Percentiles rank a stretch among this genome's conserved stretches.
These are phyloP conservation scores for Chlamydomonas incerta DNA, from an alignment of 139 green algal genomes.

Conservation along the genomic window DNA sequence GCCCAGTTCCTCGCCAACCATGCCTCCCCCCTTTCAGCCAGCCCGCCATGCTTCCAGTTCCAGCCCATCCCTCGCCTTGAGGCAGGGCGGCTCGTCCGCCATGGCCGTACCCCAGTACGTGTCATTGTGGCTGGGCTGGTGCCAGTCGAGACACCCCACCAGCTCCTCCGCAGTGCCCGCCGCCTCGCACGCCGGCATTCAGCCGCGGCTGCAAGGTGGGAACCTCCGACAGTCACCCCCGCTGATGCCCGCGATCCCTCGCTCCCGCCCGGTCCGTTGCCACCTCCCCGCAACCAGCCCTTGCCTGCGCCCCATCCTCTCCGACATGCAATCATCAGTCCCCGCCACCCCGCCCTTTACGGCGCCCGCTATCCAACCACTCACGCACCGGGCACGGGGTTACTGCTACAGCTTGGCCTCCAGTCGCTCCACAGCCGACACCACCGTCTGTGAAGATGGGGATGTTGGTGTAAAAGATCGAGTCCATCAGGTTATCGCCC, in stretches of 20 bases:
- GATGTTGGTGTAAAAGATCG: conserved; percentile 93
- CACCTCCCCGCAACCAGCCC: no score
- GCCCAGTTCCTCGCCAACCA: no score
- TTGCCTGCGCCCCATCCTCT: neutral
- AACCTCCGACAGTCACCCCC: no score
- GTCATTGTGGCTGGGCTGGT: neutral
- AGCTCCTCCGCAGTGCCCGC: neutral
- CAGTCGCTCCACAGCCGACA: conserved; percentile 83
- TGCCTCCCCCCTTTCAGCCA: no score
- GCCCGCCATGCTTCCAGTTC: no score
- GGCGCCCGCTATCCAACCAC: no score
- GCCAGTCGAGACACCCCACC: neutral
- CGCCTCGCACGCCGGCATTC: neutral
- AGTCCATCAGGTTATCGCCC: conserved; percentile 96
- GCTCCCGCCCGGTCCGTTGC: no score
- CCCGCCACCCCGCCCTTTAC: neutral
- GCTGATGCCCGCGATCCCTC: no score
- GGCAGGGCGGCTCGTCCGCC: neutral
- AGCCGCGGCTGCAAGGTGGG: no score
- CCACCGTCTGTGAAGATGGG: conserved; percentile 92
- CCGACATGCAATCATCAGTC: neutral
- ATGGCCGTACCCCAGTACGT: neutral
- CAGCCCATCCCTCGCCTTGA: no score
- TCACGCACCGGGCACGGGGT: conserved; percentile 81
- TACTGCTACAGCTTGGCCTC: conserved; percentile 83